phyloP scores from a whole-genome alignment of 2,329 filamentous ascomycete genomes.

The Pseudogymnoascus sp. region DNA sequence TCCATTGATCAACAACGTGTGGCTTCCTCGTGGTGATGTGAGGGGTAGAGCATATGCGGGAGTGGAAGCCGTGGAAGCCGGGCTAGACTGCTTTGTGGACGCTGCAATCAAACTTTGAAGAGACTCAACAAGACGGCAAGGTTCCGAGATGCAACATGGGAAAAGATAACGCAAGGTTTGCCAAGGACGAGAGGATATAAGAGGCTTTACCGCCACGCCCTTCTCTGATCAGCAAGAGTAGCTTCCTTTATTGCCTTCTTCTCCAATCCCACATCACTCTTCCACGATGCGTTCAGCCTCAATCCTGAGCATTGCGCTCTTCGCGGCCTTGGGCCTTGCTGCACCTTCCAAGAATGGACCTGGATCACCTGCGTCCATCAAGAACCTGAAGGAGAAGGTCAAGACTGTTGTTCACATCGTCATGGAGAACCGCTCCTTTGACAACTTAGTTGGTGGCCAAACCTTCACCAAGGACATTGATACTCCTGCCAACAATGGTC shows the following conservation, averaged over 20 bases:
- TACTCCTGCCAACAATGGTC: constrained; percentile 28
- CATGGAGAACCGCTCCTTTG: constrained; percentile 33
- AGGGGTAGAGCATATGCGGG: background rate
- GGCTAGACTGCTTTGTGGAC: background rate
- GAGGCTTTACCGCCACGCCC: background rate
- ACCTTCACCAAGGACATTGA: constrained; percentile 31
- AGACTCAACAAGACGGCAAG: background rate
- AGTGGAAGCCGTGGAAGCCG: constrained; percentile 3
- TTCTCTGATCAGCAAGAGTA: background rate
- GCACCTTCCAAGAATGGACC: constrained; percentile 10
- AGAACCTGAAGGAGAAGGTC: constrained; percentile 33
- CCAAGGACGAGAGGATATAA: background rate
- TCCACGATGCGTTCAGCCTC: background rate
- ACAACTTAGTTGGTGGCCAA: constrained; percentile 34
- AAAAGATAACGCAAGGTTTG: background rate
- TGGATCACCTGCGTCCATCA: constrained; percentile 26
- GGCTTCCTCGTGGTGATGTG: background rate
- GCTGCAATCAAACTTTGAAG: background rate
- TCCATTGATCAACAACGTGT: background rate
- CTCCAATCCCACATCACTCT: background rate
- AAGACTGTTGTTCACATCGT: constrained; percentile 41
- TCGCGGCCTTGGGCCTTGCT: background rate
- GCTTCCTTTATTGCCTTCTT: background rate
- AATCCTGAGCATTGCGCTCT: background rate
- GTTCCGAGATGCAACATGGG: background rate